phyloP scores from a whole-genome alignment of 2,329 filamentous ascomycete species.

The Claviceps digitariae region DNA sequence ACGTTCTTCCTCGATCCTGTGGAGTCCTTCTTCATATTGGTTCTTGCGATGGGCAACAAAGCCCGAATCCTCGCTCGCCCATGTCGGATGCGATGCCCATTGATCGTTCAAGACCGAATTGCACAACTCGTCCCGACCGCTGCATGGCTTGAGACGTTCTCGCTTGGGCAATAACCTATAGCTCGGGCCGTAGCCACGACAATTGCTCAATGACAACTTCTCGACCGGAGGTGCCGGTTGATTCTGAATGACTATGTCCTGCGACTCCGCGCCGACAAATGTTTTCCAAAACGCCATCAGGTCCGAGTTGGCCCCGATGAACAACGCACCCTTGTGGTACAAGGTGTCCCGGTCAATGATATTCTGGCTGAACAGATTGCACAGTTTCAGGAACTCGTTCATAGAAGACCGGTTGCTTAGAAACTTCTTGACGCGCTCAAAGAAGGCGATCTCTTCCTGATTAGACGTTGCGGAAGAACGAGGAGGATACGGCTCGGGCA shows the following conservation, averaged over 20 bases:
- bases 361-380: conserved; percentile 88
- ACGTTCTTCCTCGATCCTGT: conserved; percentile 93
- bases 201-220: conserved; percentile 87
- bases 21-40: conserved; percentile 81
- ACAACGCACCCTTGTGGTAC: conserved; percentile 68
- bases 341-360: conserved; percentile 78
- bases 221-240: conserved; percentile 61
- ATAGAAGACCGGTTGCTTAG: conserved; percentile 85
- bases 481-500: conserved; percentile 77
- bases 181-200: conserved; percentile 86
- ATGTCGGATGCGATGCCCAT: conserved; percentile 97
- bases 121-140: conserved; percentile 88
- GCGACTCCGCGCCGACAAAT: conserved; percentile 66
- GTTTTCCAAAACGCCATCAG: conserved; percentile 79
- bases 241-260: conserved; percentile 69
- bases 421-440: conserved; percentile 92
- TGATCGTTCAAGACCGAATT: conserved; percentile 89
- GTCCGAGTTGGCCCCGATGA: conserved; percentile 79
- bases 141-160: conserved; percentile 83
- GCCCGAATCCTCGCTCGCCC: conserved; percentile 95
- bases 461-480: conserved; percentile 59
- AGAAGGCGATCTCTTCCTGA: conserved; percentile 81
- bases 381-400: conserved; percentile 93
- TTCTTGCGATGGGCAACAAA: conserved; percentile 98
- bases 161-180: conserved; percentile 85